Conservation (phyloP, 225 moss, liverwort and hornwort genomes). For the Marchantia paleacea region DNA sequence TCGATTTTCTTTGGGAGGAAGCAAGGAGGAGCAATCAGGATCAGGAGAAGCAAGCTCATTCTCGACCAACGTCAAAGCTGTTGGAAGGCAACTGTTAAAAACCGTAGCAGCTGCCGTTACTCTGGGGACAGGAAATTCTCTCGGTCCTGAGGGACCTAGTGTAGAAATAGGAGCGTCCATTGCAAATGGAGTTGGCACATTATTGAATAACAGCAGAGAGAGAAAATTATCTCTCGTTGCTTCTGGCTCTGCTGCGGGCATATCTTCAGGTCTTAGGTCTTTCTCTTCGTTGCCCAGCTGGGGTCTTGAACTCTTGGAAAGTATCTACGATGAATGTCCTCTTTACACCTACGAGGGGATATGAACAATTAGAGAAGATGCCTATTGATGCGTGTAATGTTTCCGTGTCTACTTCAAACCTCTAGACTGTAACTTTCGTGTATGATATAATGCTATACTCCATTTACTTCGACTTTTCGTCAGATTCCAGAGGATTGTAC, state of each 20-base stretch:
- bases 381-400: too few relatives aligned
- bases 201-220: constrained; percentile 75
- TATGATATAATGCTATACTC: not conserved
- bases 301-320: not conserved
- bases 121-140: constrained; percentile 86
- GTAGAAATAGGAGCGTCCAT: constrained; percentile 98
- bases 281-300: not conserved
- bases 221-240: constrained; percentile 84
- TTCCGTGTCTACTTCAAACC: too few relatives aligned
- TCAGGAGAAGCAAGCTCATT: constrained; percentile 26
- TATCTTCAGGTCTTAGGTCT: constrained; percentile 69
- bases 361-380: not conserved
- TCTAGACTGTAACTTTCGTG: too few relatives aligned
- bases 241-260: constrained; percentile 96
- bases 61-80: constrained; percentile 47
- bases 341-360: not conserved
- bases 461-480: not conserved
- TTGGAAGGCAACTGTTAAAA: constrained; percentile 65
- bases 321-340: not conserved
- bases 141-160: constrained; percentile 97
- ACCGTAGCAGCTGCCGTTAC: constrained; percentile 78
- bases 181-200: constrained; percentile 71
- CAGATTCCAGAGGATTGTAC: not conserved
- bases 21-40: constrained; percentile 25
- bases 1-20: constrained; percentile 48